Evolutionary conservation across 179 eudicot species (phyloP), one percentile per base, ranked within the genome.

Genomic region (Corrigiola litoralis): DNA sequence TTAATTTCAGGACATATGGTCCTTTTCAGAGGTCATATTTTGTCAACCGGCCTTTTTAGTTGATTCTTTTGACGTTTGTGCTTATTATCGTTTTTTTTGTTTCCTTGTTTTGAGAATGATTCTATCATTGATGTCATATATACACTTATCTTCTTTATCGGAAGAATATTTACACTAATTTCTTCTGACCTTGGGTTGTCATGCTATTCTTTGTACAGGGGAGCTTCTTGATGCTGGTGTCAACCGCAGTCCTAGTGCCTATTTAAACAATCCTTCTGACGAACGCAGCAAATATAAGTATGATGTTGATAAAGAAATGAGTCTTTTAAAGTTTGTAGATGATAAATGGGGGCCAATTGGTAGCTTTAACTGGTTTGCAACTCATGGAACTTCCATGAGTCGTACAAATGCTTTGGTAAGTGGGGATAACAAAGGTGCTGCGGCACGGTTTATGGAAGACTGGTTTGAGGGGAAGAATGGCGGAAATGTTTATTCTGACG

Each of bases 341-440:
- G 87, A 88, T 71, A 79, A 87, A 27, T 92, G 95, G 97, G 97
- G 99, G 5, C 87, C 95, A 46, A 77, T 90, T 29, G 99, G 99
- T 51, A 90, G 97, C 80, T 92, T 90, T 68, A 92, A 86, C 74
- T 92, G 98, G 98, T 92, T 87, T 83, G 97, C 98, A 68, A 92
- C 98, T 53, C 98, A 92, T 70, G 98, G 97, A 45, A 92, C 98
- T 71, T 92, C 98, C 63, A 92, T 92, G 97, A 90, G 98, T 69
- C 97, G 97, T 44, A 84, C 98, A 56, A 92, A 92, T 70, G 65
- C 81, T 4, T 79, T 92, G 74, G 86, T 92, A 47, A 92, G 98
- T 63, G 98, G 98, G 55, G 98, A 92, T 74, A 92, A 92, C 77
- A 92, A 92, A 79, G 98, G 98, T 50, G 87, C 97, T 77, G 98